Evolutionary conservation across 169 alveolate species (phyloP), one percentile per base, ranked within the genome.

Genomic region (Eimeria zaria): DNA sequence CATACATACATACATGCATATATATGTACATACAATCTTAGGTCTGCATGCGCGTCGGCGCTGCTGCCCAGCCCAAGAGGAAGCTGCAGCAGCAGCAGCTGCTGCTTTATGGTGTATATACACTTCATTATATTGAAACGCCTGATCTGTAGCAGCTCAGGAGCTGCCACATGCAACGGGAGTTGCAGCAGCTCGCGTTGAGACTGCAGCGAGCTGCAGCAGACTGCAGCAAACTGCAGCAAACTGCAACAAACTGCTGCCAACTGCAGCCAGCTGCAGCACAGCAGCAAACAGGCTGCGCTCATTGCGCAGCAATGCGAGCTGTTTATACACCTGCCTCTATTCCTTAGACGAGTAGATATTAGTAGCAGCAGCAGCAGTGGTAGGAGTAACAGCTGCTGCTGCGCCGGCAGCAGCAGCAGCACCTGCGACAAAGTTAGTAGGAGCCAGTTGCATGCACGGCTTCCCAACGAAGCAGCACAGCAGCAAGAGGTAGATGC

Each of bases 11-110:
- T n/a, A n/a, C n/a, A n/a, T n/a, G n/a, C n/a, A n/a, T n/a, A n/a
- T 3, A 14, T 27, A 1, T 20, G 39, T 24, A 5, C 33, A 24
- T 30, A 30, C n/a, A 30, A 33, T 4, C n/a, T 12, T 69, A 27
- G 74, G 90, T 2, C 90, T 81, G 90, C 90, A 81, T 81, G 90
- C 71, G 30, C 73, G 90, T 53, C 90, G 90, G 90, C 90, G 51
- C 46, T 46, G 90, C 71, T 46, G 55, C 51, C 39, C 53, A 76
- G 73, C 71, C 16, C 53, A 2, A 33, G 51, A 51, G 30, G 44
- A 7, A 48, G 27, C 27, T 16, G 60, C 51, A 16, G 48, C 67
- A 53, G 90, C 67, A 48, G 90, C 90, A 48, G 90, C 89, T 0
- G 55, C 71, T 51, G 73, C 48, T 9, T 51, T 51, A n/a, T 46